Evolutionary conservation across 352 stramenopile species (phyloP), one percentile per base, ranked within the genome.

Genomic region (Chrysophaeum taylorii): DNA sequence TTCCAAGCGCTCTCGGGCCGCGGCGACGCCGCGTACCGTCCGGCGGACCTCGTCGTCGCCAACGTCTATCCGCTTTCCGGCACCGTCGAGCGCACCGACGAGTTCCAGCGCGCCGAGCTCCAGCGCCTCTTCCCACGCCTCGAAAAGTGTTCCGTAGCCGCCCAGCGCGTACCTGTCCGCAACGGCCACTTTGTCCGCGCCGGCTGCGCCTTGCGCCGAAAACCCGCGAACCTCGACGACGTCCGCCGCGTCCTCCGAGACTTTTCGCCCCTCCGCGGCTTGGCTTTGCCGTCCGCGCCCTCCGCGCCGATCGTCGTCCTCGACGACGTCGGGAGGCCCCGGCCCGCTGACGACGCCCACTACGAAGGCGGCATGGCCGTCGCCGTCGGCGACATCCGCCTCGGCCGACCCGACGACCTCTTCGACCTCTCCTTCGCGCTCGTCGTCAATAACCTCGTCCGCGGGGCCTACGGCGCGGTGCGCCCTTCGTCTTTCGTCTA

Each of bases 281-380:
- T 66, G 33, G 57, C 33, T 23, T 36, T 66, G 33, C 57, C 57
- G 33, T 66, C 57, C 1, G 45, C 45, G 57, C 57, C 57, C 5
- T 2, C 16, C 15, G 33, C 12, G 57, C 57, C 57, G 33, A 66
- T 66, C 57, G 57, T 66, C 57, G 57, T 66, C 33, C 16, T 66
- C 33, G 57, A 66, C 36, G 57, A 66, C 23, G 52, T 33, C 33
- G 57, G 57, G 14, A 9, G 57, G 31, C 57, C 57, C 18, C 31
- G 57, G 31, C 57, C 57, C 2, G 45, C 41, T 31, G 12, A 31
- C 31, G 57, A 66, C 57, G 18, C 14, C 5, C 12, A 66, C 57
- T 66, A 66, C 57, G 57, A 66, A 23, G 35, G 35, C 33, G 57
- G 57, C 57, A 66, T 66, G 57, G 4, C 33, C 33, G 57, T 66